A percentile compares a stretch with the other conserved stretches of the same genome.
These are phyloP conservation scores for Gastrodia elata DNA, from an alignment of 106 monocot genomes.

Conservation along the genomic window DNA sequence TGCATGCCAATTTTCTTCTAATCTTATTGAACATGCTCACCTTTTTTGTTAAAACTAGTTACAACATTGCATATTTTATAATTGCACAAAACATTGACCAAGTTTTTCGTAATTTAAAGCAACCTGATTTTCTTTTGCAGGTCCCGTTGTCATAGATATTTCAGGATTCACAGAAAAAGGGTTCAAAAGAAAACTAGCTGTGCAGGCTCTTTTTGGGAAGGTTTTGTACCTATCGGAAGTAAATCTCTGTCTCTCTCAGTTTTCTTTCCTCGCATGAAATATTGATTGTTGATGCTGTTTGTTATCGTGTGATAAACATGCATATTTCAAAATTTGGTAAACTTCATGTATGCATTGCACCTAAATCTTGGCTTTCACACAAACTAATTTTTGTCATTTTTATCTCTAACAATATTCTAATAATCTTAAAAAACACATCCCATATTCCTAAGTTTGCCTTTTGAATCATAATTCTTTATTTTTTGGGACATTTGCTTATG, in stretches of 20 bases:
- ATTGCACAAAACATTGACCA: neutral
- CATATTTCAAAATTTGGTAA: neutral
- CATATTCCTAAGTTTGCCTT: too few species aligned
- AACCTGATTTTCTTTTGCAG: conserved; percentile 27
- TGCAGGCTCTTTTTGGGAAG: conserved; percentile 75
- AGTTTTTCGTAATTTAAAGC: neutral
- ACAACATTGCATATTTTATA: neutral
- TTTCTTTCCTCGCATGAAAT: neutral
- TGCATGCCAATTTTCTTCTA: neutral
- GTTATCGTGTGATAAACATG: neutral
- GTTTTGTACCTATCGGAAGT: conserved; percentile 89
- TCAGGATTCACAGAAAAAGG: conserved; percentile 84
- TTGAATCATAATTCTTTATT: too few species aligned
- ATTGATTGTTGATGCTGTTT: neutral
- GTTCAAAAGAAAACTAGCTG: conserved; percentile 76
- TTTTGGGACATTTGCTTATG: too few species aligned
- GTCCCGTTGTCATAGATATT: conserved; percentile 86
- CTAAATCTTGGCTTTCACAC: too few species aligned
- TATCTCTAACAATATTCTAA: too few species aligned
- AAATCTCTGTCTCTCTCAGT: neutral
- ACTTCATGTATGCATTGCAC: too few species aligned
- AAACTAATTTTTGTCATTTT: too few species aligned
- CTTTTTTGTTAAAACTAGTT: neutral
- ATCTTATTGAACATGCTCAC: neutral
- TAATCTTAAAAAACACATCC: too few species aligned